Conservation (phyloP, 2,329 filamentous ascomycete species). For the Fusarium sp. region DNA sequence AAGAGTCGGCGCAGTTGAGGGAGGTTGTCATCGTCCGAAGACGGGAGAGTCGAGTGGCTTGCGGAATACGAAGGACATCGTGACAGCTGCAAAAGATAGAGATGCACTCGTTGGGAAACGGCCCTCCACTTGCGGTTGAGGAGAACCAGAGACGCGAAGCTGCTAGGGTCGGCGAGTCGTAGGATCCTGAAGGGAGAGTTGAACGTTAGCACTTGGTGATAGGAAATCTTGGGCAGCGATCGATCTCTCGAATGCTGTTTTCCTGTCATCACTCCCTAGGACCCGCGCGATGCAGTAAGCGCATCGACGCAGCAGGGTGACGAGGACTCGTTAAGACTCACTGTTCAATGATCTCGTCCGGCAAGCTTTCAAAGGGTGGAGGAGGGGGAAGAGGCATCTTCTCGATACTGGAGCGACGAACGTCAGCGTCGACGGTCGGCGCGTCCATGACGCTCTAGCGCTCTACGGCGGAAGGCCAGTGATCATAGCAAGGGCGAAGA, state of each 20-base stretch:
- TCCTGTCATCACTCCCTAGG: not conserved
- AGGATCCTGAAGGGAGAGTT: conserved; percentile 64
- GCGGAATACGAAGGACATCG: conserved; percentile 68
- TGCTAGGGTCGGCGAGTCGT: conserved; percentile 67
- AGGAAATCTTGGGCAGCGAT: not conserved
- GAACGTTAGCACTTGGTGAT: conserved; percentile 27
- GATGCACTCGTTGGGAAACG: conserved; percentile 70
- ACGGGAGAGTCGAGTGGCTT: conserved; percentile 56
- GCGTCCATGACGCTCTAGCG: conserved; percentile 47
- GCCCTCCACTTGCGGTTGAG: conserved; percentile 74
- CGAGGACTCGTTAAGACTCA: conserved; percentile 51
- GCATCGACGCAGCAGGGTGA: not conserved
- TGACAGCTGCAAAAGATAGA: conserved; percentile 72
- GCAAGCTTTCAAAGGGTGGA: conserved; percentile 65
- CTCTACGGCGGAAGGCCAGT: conserved; percentile 31
- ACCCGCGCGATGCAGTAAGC: not conserved
- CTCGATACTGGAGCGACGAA: conserved; percentile 48
- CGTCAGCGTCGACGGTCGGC: conserved; percentile 34
- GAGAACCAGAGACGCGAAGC: conserved; percentile 73
- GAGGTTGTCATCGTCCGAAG: conserved; percentile 61
- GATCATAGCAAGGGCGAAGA: conserved; percentile 36
- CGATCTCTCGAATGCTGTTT: not conserved
- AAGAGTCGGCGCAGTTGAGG: conserved; percentile 73
- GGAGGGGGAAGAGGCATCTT: conserved; percentile 45
- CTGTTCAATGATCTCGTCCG: conserved; percentile 78